A percentile compares a stretch with the other conserved stretches of the same genome.
phyloP scores from a whole-genome alignment of 169 alveolate genomes.

The Cryptosporidium felis region DNA sequence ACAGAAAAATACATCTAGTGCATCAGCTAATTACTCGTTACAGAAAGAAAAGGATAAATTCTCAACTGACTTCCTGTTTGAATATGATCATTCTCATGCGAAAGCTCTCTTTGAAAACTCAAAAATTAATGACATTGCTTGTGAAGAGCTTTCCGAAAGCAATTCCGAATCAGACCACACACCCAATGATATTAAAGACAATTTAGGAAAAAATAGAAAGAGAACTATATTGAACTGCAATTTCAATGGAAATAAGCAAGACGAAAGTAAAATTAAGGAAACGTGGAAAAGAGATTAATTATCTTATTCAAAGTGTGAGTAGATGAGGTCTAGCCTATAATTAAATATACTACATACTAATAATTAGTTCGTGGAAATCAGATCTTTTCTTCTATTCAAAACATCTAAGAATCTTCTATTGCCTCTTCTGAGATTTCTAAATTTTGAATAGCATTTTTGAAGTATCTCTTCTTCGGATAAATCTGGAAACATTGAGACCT shows the following conservation, averaged over 20 bases:
- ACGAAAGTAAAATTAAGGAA: neutral
- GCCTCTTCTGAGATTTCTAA: neutral
- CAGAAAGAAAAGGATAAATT: constrained; percentile 48
- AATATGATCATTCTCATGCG: constrained; percentile 58
- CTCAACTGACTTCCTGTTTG: constrained; percentile 6
- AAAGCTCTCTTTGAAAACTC: constrained; percentile 50
- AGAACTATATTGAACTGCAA: neutral
- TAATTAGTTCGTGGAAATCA: no score
- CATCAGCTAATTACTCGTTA: neutral
- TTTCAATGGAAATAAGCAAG: neutral
- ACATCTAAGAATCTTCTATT: no score
- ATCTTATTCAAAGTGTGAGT: no score
- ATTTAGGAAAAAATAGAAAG: neutral
- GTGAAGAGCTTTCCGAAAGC: neutral
- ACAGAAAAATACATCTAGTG: neutral
- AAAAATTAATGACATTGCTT: constrained; percentile 17
- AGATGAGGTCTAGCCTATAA: no score
- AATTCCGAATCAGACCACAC: neutral
- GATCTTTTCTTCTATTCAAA: no score
- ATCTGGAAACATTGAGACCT: constrained; percentile 4
- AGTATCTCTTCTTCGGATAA: constrained; percentile 34
- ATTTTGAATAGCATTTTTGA: neutral
- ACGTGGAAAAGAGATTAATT: constrained; percentile 12
- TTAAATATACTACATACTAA: no score
- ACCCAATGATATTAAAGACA: neutral